Conservation (phyloP, 2,329 filamentous ascomycete species). For the Simplicillium aogashimaense region DNA sequence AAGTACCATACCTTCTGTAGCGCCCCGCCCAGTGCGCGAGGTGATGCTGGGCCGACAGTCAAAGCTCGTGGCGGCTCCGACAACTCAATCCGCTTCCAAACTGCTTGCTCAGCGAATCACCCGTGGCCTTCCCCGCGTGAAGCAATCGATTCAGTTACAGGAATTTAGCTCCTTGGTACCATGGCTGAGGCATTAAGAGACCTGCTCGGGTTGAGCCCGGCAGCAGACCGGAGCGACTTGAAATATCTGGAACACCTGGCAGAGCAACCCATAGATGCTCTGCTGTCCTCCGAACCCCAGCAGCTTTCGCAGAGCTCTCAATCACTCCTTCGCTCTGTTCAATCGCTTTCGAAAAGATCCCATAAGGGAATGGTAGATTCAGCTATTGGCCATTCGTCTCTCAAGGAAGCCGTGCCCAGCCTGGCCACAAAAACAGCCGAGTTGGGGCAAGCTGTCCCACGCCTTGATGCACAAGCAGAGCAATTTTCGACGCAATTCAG, state of each 20-base stretch:
- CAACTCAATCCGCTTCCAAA: too few relatives aligned
- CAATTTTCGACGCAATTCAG: constrained; percentile 77
- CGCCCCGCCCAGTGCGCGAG: too few relatives aligned
- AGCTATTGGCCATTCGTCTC: constrained; percentile 63
- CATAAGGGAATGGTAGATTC: constrained; percentile 78
- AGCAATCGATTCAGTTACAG: neutral
- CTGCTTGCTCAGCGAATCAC: neutral
- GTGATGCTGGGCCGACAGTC: too few relatives aligned
- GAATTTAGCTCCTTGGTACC: neutral
- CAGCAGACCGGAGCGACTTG: constrained; percentile 41
- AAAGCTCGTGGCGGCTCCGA: neutral
- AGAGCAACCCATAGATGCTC: constrained; percentile 62
- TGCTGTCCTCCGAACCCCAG: constrained; percentile 67
- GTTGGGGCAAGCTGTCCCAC: constrained; percentile 64
- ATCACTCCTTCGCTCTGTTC: constrained; percentile 70
- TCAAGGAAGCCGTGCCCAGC: constrained; percentile 61
- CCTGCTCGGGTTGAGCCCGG: constrained; percentile 19
- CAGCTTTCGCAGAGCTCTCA: constrained; percentile 74
- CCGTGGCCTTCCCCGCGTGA: neutral
- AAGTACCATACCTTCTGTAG: too few relatives aligned
- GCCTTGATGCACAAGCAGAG: constrained; percentile 68
- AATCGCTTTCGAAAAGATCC: constrained; percentile 81
- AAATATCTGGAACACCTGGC: constrained; percentile 71
- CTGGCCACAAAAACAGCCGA: constrained; percentile 56
- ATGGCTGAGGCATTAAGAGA: constrained; percentile 28